A percentile compares a stretch with the other conserved stretches of the same genome.
These are phyloP conservation scores for Microdochium nivale DNA, from an alignment of 2,329 filamentous ascomycete genomes.

Conservation along the genomic window DNA sequence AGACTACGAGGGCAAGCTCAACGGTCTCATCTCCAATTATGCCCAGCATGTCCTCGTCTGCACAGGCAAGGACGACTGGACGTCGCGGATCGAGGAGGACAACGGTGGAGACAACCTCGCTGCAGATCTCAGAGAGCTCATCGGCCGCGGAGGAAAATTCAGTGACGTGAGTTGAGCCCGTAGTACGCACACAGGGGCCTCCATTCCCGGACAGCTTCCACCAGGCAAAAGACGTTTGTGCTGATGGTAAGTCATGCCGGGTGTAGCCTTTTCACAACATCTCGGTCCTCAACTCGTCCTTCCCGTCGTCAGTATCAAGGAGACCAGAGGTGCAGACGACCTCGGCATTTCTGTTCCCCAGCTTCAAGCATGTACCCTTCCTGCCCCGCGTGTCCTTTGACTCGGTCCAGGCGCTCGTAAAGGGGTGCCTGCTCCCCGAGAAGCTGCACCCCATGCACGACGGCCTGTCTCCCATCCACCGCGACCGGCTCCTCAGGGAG, in stretches of 20 bases:
- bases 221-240: conserved; percentile 3
- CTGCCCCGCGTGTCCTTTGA: conserved; percentile 56
- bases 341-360: conserved; percentile 71
- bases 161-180: conserved; percentile 48
- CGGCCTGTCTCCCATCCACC: conserved; percentile 47
- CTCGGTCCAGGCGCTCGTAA: conserved; percentile 47
- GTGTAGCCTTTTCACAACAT: conserved; percentile 74
- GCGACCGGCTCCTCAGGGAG: conserved; percentile 41
- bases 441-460: conserved; percentile 55
- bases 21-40: conserved; percentile 71
- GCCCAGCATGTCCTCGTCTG: conserved; percentile 77
- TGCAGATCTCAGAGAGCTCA: conserved; percentile 61
- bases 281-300: conserved; percentile 67
- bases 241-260: conserved; percentile 22
- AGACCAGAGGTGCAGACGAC: conserved; percentile 40
- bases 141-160: conserved; percentile 58
- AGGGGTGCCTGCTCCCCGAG: conserved; percentile 57
- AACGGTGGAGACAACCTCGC: conserved; percentile 57
- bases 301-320: conserved; percentile 47
- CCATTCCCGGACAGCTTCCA: too few species aligned
- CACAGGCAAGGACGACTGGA: conserved; percentile 75
- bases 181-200: neutral
- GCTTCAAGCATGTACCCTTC: conserved; percentile 70
- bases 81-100: conserved; percentile 77
- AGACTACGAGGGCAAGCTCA: conserved; percentile 60